Base-by-base conservation (phyloP, 208 protist species). In the Phytomonas sp. region DNA sequence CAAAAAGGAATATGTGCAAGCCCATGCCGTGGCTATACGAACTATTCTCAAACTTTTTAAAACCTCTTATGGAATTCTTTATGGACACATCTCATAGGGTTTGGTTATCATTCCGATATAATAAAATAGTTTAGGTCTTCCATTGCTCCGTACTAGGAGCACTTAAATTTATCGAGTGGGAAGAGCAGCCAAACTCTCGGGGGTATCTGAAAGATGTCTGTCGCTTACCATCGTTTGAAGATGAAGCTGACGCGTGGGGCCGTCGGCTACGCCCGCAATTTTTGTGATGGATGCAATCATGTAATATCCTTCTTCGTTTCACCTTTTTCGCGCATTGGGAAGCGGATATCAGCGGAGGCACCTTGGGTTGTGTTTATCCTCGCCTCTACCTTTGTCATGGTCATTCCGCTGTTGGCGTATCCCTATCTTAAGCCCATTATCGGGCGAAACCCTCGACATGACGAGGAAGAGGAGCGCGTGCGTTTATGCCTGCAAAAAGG, bases 401-500 rank as follows among this genome's bases (percentile, higher is more conserved):
- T 81, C 13, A 53, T 93, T 46, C 88, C 89, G 0, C 68, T 94
- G 2, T 15, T 93, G 17, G 33, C 62, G 6, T 92, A 94, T 64
- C 87, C 91, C 0, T 66, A 73, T n/a, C 62, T 94, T 63, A 91
- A 91, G 73, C 75, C 80, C 26, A 84, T 83, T 62, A 46, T 92
- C 30, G 74, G 77, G 40, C 71, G 76, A 23, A 87, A 88, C 68
- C 34, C 46, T 9, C 84, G 91, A 17, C 68, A 66, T 11, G 53
- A 69, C 17, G 74, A 77, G n/a, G 88, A 96, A 77, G 85, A 88
- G 73, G 88, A 96, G 73, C 86, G 88, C 28, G 91, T 94, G 72
- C 86, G 88, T 9, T 63, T 94, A 59, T 96, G 91, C 69, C 79
- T 96, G 68, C 87, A 96, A 74, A 96, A 96, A 72, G 91, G 91